phyloP scores from a whole-genome alignment of 306 rosid genomes.

The Inga laurina region DNA sequence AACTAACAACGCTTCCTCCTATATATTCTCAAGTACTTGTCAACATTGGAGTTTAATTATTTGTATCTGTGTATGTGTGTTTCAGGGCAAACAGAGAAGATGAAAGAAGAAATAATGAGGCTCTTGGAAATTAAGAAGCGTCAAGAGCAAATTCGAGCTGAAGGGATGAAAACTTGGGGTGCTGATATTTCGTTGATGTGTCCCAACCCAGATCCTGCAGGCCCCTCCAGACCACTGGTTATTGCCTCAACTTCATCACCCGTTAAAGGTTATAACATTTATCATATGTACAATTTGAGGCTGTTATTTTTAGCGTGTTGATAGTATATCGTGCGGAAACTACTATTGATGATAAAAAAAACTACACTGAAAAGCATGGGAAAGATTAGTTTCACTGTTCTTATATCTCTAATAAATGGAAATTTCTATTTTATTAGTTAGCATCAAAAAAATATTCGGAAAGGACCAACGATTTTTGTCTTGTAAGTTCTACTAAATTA shows the following conservation, averaged over 20 bases:
- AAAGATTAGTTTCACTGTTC: not conserved
- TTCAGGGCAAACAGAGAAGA: slow-evolving; percentile 48
- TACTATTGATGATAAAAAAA: not conserved
- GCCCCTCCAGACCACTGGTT: not conserved
- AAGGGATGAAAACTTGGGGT: not conserved
- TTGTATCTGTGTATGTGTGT: not conserved
- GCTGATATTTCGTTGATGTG: not conserved
- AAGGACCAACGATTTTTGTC: not conserved
- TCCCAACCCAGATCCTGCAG: not conserved
- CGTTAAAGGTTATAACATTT: slow-evolving; percentile 24
- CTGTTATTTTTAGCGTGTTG: too few species aligned
- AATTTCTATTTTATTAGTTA: not conserved
- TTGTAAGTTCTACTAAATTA: not conserved
- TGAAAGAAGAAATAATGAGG: slow-evolving; percentile 38
- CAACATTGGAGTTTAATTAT: not conserved
- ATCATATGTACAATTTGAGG: not conserved
- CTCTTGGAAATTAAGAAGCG: slow-evolving; percentile 30
- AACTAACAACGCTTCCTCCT: not conserved
- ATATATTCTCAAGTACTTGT: not conserved
- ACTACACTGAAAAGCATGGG: not conserved
- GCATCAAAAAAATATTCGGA: not conserved
- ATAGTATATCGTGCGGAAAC: not conserved
- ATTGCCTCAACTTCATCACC: not conserved
- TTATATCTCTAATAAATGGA: not conserved
- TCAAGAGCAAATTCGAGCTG: not conserved